Percentiles rank a stretch among this genome's conserved stretches.
Conservation (phyloP, 805 yeast genomes). For the Saccharomycopsis sp. region DNA sequence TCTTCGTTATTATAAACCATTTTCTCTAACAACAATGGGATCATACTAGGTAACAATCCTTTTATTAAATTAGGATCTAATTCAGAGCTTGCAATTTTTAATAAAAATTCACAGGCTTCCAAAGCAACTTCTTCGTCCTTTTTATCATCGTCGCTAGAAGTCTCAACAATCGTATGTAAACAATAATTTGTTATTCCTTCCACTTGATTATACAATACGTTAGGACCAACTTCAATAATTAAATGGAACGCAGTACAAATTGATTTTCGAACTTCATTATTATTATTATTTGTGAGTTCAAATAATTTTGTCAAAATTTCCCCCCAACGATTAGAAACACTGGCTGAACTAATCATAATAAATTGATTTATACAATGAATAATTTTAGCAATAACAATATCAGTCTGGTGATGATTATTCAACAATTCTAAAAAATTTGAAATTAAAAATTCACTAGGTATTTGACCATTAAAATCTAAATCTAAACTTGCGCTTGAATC, state of each 20-base stretch:
- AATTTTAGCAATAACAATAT: conserved; percentile 52
- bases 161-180: conserved; percentile 61
- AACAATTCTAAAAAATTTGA: conserved; percentile 55
- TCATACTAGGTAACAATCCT: conserved; percentile 51
- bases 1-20: conserved; percentile 90
- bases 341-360: conserved; percentile 60
- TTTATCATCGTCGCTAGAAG: background rate
- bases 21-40: conserved; percentile 72
- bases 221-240: conserved; percentile 72
- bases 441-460: conserved; percentile 63
- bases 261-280: conserved; percentile 57
- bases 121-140: conserved; percentile 67
- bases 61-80: conserved; percentile 49
- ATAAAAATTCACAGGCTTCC: conserved; percentile 89
- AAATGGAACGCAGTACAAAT: conserved; percentile 71
- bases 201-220: conserved; percentile 70
- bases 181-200: conserved; percentile 83
- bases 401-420: conserved; percentile 28
- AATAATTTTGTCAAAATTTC: conserved; percentile 59
- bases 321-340: conserved; percentile 59
- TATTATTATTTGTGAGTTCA: conserved; percentile 53
- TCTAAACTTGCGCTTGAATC: conserved; percentile 68
- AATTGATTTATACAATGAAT: conserved; percentile 73
- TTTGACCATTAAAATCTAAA: conserved; percentile 52
- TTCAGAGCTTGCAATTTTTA: conserved; percentile 59